Evolutionary conservation across 495 filamentous ascomycete genomes (phyloP).

Genomic region (Geoglossum glabrum): DNA sequence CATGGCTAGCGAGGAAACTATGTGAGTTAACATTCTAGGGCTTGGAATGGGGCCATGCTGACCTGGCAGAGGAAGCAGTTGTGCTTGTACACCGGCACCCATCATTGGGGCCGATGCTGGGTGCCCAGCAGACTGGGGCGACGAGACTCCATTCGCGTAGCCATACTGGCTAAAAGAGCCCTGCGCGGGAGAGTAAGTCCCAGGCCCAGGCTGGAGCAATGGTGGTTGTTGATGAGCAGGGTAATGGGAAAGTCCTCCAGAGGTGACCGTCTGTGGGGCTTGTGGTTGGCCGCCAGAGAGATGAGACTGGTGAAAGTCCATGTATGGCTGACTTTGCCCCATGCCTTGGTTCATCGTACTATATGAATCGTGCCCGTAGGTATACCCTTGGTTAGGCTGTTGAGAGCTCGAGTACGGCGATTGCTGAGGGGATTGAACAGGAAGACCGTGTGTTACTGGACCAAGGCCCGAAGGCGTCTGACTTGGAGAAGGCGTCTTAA

Average conservation of each 20-base stretch:
- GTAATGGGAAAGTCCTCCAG: constrained; percentile 49
- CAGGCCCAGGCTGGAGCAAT: constrained; percentile 57
- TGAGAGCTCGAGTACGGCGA: constrained; percentile 7
- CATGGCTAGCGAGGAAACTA: constrained; percentile 15
- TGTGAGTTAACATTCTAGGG: constrained; percentile 10
- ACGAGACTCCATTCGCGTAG: constrained; percentile 56
- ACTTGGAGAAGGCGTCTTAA: constrained; percentile 33
- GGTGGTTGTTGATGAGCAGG: constrained; percentile 47
- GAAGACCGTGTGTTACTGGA: constrained; percentile 7
- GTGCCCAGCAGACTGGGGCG: constrained; percentile 47
- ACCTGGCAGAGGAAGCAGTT: constrained; percentile 52
- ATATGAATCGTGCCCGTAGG: constrained; percentile 1
- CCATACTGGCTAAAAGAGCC: constrained; percentile 48
- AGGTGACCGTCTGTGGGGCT: constrained; percentile 50
- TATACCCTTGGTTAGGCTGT: constrained; percentile 6
- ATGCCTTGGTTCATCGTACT: constrained; percentile 33
- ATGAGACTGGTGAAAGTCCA: constrained; percentile 64
- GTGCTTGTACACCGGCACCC: constrained; percentile 20
- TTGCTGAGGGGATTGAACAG: constrained; percentile 9
- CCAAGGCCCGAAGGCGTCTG: constrained; percentile 18
- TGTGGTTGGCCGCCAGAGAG: constrained; percentile 62
- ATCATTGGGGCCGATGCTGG: constrained; percentile 50
- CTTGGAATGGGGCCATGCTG: constrained; percentile 11
- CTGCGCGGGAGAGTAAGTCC: constrained; percentile 43
- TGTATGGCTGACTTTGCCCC: constrained; percentile 66